These are phyloP conservation scores for Chaetomiaceae sp. DNA, from an alignment of 2,329 filamentous ascomycete species.

Conservation along the genomic window DNA sequence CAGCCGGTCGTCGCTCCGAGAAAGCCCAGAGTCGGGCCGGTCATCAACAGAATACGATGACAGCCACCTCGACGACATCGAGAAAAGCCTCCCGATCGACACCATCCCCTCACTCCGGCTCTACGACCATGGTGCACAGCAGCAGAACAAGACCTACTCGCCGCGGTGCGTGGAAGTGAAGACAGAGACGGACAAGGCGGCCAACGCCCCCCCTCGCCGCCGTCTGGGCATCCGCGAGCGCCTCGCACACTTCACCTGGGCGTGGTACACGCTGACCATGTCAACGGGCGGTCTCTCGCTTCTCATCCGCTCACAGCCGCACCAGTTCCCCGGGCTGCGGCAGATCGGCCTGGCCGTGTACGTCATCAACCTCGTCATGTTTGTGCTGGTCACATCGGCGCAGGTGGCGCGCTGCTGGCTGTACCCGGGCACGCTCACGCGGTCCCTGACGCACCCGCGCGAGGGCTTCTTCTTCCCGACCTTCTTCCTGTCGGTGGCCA, in stretches of 20 bases:
- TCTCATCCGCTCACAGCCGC: constrained; percentile 58
- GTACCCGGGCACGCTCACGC: constrained; percentile 48
- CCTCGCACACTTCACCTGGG: constrained; percentile 60
- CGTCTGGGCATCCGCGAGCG: constrained; percentile 40
- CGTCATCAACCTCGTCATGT: constrained; percentile 62
- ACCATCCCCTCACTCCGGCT: constrained; percentile 10
- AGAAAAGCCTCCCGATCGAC: constrained; percentile 13
- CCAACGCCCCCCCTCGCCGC: constrained; percentile 28
- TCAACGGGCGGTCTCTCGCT: constrained; percentile 66
- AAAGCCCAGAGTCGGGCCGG: not conserved
- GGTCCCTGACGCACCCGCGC: constrained; percentile 57
- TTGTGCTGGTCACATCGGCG: constrained; percentile 47
- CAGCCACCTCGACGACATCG: constrained; percentile 12
- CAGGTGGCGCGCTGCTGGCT: constrained; percentile 59
- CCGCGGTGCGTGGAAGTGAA: not conserved
- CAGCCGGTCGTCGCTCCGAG: not conserved
- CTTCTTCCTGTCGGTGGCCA: constrained; percentile 64
- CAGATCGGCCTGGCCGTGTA: constrained; percentile 64
- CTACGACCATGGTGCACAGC: not conserved
- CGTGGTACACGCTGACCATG: constrained; percentile 73
- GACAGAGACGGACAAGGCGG: not conserved
- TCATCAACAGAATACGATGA: not conserved
- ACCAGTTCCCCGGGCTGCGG: constrained; percentile 57
- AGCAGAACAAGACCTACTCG: not conserved
- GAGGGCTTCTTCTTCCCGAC: constrained; percentile 71